Evolutionary conservation across 441 rosid species (phyloP), one percentile per base, ranked within the genome.

Genomic region (Bruguiera hainesii): DNA sequence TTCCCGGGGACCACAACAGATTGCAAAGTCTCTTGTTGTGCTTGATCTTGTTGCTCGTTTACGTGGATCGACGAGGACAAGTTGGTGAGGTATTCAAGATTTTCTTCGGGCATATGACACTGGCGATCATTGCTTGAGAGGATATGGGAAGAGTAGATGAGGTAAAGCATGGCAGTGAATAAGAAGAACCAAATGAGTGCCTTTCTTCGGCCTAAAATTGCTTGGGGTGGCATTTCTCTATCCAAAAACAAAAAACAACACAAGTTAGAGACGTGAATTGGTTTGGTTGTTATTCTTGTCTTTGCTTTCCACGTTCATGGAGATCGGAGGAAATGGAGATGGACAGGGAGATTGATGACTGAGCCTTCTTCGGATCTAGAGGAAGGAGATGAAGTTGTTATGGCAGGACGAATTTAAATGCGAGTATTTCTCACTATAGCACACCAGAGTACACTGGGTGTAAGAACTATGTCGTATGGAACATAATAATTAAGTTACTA

Each of bases 141-240:
- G 51, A 83, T 72, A 56, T 81, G 83, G 42, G 85, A 82, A 66
- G 85, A 75, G 79, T 83, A 86, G 67, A 86, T 76, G 61, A 85
- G 63, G 56, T 80, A 89, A 39, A 87, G 78, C 21, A 79, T 51
- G 66, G 74, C 65, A 57, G 86, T 60, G 73, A 81, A n/a, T 42
- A 83, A 50, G 80, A 82, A 83, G 25, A 80, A 58, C 84, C 90
- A 85, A 65, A 82, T 73, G 8, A 84, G 56, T 11, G 73, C 59
- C 52, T 81, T 79, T 72, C 80, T 73, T 18, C 75, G 69, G 61
- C 73, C 66, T 11, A 55, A 10, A 55, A 55, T 10, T 55, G 58
- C 29, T 9, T 55, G 58, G 25, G 10, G 58, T 20, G 28, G 71
- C 76, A 78, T 74, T 35, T 65, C 70, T 7, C 62, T 73, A 31